Evolutionary conservation across 371 early-diverging fungal genomes (phyloP).

Genomic region (Syncephalastrum monosporum): DNA sequence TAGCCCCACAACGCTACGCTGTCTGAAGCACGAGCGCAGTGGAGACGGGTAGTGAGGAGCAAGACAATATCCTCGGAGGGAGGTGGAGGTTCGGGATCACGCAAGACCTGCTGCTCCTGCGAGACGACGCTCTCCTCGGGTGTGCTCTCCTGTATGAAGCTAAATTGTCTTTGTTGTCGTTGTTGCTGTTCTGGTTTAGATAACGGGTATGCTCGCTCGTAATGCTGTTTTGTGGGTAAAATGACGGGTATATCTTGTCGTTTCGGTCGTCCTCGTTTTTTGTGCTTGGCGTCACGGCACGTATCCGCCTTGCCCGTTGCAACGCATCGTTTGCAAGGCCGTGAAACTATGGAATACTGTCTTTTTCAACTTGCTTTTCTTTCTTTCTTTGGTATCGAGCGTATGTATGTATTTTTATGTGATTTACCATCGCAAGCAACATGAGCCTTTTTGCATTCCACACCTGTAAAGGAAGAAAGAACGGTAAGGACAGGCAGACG

Average conservation of each 20-base stretch:
- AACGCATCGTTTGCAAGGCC: conserved; percentile 71
- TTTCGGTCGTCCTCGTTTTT: conserved; percentile 73
- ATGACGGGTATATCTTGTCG: conserved; percentile 30
- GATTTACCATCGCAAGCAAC: conserved; percentile 60
- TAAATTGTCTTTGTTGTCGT: no score
- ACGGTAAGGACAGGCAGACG: no score
- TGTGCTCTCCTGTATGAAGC: no score
- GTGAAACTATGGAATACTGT: conserved; percentile 26
- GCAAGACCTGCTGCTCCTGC: conserved; percentile 8
- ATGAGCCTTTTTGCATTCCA: conserved; percentile 69
- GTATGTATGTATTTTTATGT: no score
- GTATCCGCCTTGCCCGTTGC: conserved; percentile 60
- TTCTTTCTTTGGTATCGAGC: neutral
- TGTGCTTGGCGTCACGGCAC: conserved; percentile 73
- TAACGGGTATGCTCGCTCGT: conserved; percentile 10
- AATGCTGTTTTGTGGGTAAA: conserved; percentile 6
- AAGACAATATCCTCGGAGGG: conserved; percentile 1
- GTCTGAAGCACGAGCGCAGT: conserved; percentile 56
- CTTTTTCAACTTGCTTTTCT: conserved; percentile 5
- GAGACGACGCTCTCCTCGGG: no score
- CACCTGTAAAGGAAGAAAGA: conserved; percentile 29
- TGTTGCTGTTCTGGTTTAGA: neutral
- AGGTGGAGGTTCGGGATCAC: conserved; percentile 9
- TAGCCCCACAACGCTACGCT: conserved; percentile 49
- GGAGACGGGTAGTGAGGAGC: conserved; percentile 46